These are phyloP conservation scores for Miscanthus lutarioriparius DNA, from an alignment of 176 grass and related monocot species.

Conservation along the genomic window DNA sequence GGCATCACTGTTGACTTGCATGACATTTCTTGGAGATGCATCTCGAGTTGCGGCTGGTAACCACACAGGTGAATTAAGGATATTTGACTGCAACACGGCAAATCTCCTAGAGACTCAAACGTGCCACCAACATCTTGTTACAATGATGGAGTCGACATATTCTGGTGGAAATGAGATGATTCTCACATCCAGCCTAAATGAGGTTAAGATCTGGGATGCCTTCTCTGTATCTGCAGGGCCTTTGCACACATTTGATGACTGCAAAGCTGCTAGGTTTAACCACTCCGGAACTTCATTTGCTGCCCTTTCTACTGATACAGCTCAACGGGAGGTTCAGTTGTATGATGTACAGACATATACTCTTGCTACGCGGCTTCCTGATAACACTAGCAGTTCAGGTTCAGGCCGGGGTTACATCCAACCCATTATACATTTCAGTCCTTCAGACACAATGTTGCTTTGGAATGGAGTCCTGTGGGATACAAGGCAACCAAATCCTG, in stretches of 20 bases:
- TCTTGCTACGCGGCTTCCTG: conserved; percentile 56
- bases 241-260: conserved; percentile 83
- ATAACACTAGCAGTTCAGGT: conserved; percentile 57
- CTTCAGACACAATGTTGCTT: conserved; percentile 76
- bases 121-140: conserved; percentile 73
- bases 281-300: conserved; percentile 76
- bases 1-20: conserved; percentile 72
- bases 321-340: conserved; percentile 61
- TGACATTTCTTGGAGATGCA: conserved; percentile 85
- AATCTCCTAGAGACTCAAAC: conserved; percentile 70
- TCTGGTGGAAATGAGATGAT: conserved; percentile 63
- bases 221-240: conserved; percentile 56
- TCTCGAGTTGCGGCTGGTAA: conserved; percentile 79
- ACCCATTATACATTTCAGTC: conserved; percentile 95
- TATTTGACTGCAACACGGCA: conserved; percentile 89
- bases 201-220: conserved; percentile 88
- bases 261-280: conserved; percentile 86
- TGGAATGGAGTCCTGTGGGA: conserved; percentile 98
- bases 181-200: conserved; percentile 73
- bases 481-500: conserved; percentile 47
- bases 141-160: conserved; percentile 61
- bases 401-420: conserved; percentile 53
- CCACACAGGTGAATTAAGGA: conserved; percentile 78
- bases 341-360: conserved; percentile 84
- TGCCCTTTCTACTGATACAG: conserved; percentile 61